phyloP scores from a whole-genome alignment of 495 filamentous ascomycete genomes.

The Aspergillus diversus region DNA sequence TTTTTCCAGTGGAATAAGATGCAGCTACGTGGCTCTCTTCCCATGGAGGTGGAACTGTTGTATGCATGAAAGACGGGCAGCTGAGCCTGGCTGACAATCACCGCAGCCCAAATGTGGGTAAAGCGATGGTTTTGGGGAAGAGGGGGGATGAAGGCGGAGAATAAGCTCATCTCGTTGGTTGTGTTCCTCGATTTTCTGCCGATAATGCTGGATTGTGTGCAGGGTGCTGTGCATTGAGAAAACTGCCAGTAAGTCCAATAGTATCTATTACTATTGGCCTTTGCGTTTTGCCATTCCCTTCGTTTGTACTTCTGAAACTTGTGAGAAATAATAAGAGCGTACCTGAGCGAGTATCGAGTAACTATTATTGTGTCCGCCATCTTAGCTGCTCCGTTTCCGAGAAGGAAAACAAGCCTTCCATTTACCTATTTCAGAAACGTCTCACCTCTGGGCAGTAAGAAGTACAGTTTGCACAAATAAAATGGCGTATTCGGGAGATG shows the following conservation, averaged over 20 bases:
- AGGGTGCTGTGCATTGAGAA: constrained; percentile 16
- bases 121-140: constrained; percentile 5
- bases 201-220: constrained; percentile 17
- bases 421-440: too few species aligned
- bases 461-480: neutral
- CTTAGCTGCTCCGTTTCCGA: too few species aligned
- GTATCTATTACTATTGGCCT: neutral
- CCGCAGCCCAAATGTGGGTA: constrained; percentile 8
- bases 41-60: constrained; percentile 25
- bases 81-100: constrained; percentile 24
- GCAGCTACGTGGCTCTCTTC: constrained; percentile 31
- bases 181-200: constrained; percentile 10
- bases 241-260: constrained; percentile 12
- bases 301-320: too few species aligned
- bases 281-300: too few species aligned
- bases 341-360: too few species aligned
- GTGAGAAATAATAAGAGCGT: too few species aligned
- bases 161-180: constrained; percentile 15
- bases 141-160: neutral
- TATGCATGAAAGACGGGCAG: constrained; percentile 31
- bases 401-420: too few species aligned
- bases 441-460: neutral
- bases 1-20: constrained; percentile 17
- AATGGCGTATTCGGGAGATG: neutral
- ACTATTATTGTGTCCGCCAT: too few species aligned